Percentiles rank a stretch among this genome's conserved stretches.
These are phyloP conservation scores for Murraya koenigii DNA, from an alignment of 345 rosid species.

Conservation along the genomic window DNA sequence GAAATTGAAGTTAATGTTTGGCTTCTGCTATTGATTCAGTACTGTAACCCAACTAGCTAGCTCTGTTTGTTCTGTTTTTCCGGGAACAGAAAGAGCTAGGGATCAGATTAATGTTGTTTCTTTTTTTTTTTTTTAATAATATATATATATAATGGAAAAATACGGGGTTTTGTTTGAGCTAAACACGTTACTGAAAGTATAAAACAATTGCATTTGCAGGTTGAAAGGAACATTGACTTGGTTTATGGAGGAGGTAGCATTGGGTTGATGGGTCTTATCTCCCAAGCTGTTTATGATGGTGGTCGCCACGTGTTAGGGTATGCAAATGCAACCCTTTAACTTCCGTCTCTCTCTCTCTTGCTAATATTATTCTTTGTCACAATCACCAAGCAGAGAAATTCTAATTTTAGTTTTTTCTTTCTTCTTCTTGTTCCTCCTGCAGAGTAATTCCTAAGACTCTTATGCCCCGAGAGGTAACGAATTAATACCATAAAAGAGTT, in stretches of 20 bases:
- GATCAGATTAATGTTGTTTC: no score
- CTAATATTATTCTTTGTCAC: neutral
- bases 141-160: no score
- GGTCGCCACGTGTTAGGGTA: conserved; percentile 81
- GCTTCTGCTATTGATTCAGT: no score
- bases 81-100: no score
- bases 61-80: no score
- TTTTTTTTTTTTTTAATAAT: no score
- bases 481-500: neutral
- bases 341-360: neutral
- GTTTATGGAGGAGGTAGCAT: conserved; percentile 87
- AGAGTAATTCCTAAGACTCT: conserved; percentile 61
- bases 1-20: no score
- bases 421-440: neutral
- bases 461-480: conserved; percentile 60
- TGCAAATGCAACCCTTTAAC: neutral
- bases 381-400: neutral
- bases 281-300: conserved; percentile 68
- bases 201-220: conserved; percentile 30
- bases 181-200: no score
- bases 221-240: conserved; percentile 67
- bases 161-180: no score
- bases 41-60: no score
- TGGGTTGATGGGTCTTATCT: conserved; percentile 70
- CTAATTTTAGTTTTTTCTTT: neutral